Evolutionary conservation across 2,329 filamentous ascomycete genomes (phyloP), one percentile per base, ranked within the genome.

Genomic region (Hypoxylon sp.): DNA sequence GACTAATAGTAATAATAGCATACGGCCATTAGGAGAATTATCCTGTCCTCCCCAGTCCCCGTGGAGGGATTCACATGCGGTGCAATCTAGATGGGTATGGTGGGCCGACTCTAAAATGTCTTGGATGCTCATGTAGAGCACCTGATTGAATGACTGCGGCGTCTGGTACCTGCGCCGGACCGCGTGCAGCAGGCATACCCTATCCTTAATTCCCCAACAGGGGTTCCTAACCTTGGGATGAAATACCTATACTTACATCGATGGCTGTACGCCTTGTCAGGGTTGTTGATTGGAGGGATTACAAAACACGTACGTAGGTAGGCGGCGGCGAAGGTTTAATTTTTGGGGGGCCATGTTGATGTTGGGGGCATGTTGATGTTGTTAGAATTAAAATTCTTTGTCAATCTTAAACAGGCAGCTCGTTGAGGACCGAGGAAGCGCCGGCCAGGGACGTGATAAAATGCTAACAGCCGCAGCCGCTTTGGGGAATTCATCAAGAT

Each of bases 81-180:
- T 60, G 51, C 30, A 29, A 59, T 57, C 49, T 53, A 42, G 41
- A 60, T 48, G 35, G n/a, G n/a, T n/a, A 25, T 40, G 34, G 55
- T 61, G 57, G 55, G 34, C 27, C 42, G 46, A 55, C 36, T 34
- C 43, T 56, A 45, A 42, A 44, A 59, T 62, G 63, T 61, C 60
- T 63, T 55, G 52, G 43, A 42, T 51, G n/a, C 44, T 57, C 45
- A 44, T 49, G 41, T 42, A 31, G 29, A 46, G 27, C 63, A 65
- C 44, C 59, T 66, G 63, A 66, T 66, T 58, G 52, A 51, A 38
- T 46, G 30, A 46, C 21, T 47, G n/a, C 30, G 55, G 36, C 40
- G 38, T 30, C 23, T 31, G 60, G 64, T 64, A 64, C 63, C 64
- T 66, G 63, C 63, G 62, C 59, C 61, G 51, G 38, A 43, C 59